Evolutionary conservation across 2,329 filamentous ascomycete species (phyloP).

Genomic region (Cladosporium velox): DNA sequence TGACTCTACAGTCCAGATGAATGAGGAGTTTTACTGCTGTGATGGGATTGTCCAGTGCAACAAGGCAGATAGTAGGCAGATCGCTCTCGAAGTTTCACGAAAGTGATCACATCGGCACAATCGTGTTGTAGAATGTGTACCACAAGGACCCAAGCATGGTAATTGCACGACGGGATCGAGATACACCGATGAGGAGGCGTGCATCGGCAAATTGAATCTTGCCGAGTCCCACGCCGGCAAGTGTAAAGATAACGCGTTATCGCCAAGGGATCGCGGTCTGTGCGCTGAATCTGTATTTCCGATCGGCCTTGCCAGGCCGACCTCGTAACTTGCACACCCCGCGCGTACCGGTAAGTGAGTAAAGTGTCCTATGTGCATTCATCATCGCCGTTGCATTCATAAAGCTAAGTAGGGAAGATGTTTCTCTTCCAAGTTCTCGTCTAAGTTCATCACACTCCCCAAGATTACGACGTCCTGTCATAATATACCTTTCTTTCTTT

Average conservation of each 20-base stretch:
- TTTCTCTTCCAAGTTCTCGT: not conserved
- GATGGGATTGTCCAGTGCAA: not conserved
- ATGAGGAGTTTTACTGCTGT: not conserved
- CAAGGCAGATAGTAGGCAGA: not conserved
- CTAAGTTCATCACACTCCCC: not conserved
- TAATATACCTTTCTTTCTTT: not conserved
- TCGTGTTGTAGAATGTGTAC: not conserved
- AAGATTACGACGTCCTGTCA: not conserved
- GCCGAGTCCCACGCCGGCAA: conserved; percentile 3
- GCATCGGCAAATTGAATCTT: not conserved
- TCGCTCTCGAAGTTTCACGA: not conserved
- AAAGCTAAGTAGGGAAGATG: not conserved
- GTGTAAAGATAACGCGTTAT: not conserved
- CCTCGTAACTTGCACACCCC: not conserved
- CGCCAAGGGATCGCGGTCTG: not conserved
- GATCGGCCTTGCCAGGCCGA: not conserved
- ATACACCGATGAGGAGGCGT: not conserved
- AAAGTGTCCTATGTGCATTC: not conserved
- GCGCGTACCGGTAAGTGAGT: not conserved
- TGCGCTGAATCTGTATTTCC: not conserved
- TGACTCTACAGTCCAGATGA: not conserved
- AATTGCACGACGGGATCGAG: not conserved
- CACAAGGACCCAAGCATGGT: not conserved
- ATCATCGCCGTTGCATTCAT: not conserved
- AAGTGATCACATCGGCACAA: not conserved